phyloP scores from a whole-genome alignment of 306 rosid species.

The Purshia tridentata region DNA sequence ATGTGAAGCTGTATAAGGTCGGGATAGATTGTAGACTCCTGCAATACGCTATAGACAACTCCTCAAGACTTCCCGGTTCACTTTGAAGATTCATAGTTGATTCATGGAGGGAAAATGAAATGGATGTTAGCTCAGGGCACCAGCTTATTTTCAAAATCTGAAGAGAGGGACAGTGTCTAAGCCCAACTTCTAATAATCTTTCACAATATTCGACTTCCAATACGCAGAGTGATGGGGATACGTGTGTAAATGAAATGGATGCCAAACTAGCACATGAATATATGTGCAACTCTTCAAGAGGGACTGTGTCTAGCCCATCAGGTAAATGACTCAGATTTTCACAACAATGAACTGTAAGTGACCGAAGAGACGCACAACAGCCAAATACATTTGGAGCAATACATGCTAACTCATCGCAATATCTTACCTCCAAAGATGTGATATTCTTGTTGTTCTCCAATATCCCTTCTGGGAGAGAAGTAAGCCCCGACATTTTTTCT shows the following conservation, averaged over 20 bases:
- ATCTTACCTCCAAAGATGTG: neutral
- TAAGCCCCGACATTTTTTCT: fast-evolving
- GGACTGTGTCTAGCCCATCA: neutral
- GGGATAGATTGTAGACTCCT: neutral
- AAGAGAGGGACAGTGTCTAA: neutral
- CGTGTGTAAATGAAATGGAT: neutral
- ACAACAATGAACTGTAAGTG: neutral
- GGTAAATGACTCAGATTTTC: neutral
- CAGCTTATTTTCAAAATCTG: fast-evolving
- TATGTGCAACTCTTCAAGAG: neutral
- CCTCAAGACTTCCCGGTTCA: neutral
- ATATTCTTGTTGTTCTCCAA: neutral
- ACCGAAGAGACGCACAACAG: neutral
- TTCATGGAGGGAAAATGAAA: neutral
- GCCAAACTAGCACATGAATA: fast-evolving
- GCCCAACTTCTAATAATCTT: neutral
- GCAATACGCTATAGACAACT: neutral
- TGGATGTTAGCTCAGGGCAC: neutral
- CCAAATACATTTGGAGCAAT: neutral
- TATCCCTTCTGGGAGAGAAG: neutral
- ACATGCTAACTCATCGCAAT: neutral
- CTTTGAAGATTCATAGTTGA: neutral
- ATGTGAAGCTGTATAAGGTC: neutral
- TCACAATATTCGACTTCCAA: fast-evolving
- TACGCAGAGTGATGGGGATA: neutral